Percentiles rank a stretch among this genome's conserved stretches.
Evolutionary conservation across 2,329 filamentous ascomycete genomes (phyloP).

Genomic region (Taxawa tesnikishii): DNA sequence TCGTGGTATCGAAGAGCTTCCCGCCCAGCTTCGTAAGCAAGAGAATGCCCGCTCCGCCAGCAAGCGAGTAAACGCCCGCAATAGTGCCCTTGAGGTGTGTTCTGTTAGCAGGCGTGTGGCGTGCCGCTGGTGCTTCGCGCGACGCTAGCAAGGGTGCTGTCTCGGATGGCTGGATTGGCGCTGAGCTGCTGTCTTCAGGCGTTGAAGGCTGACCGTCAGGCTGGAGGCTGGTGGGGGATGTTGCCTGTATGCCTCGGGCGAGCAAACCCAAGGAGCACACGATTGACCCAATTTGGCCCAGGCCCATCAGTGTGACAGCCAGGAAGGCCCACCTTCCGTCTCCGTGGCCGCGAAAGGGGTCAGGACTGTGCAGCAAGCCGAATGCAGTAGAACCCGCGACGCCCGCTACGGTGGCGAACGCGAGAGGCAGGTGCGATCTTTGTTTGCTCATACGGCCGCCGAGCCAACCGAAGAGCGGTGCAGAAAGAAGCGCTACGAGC

Average conservation of each 20-base stretch:
- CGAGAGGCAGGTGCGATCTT: slow-evolving; percentile 53
- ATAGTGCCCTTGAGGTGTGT: slow-evolving; percentile 79
- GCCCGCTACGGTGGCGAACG: slow-evolving; percentile 60
- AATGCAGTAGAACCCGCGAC: slow-evolving; percentile 68
- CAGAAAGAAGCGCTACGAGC: slow-evolving; percentile 69
- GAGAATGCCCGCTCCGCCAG: slow-evolving; percentile 79
- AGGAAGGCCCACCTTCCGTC: slow-evolving; percentile 39
- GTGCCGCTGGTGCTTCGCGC: background rate
- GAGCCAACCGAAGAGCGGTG: slow-evolving; percentile 76
- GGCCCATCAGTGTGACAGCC: slow-evolving; percentile 67
- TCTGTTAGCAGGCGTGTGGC: slow-evolving; percentile 8
- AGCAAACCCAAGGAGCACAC: slow-evolving; percentile 89
- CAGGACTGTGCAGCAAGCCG: slow-evolving; percentile 63
- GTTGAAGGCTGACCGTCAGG: background rate
- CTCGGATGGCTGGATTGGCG: slow-evolving; percentile 1
- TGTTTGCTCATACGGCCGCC: slow-evolving; percentile 55
- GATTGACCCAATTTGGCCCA: slow-evolving; percentile 92
- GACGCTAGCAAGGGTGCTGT: slow-evolving; percentile 5
- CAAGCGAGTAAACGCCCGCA: slow-evolving; percentile 85
- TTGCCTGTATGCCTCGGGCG: slow-evolving; percentile 53
- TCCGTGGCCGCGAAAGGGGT: slow-evolving; percentile 49
- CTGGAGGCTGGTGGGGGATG: background rate
- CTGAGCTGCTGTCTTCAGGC: background rate
- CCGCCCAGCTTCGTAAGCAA: slow-evolving; percentile 87
- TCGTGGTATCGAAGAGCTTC: slow-evolving; percentile 65